Base-by-base conservation (phyloP, 352 stramenopile genomes). In the Phytophthora boehmeriae region DNA sequence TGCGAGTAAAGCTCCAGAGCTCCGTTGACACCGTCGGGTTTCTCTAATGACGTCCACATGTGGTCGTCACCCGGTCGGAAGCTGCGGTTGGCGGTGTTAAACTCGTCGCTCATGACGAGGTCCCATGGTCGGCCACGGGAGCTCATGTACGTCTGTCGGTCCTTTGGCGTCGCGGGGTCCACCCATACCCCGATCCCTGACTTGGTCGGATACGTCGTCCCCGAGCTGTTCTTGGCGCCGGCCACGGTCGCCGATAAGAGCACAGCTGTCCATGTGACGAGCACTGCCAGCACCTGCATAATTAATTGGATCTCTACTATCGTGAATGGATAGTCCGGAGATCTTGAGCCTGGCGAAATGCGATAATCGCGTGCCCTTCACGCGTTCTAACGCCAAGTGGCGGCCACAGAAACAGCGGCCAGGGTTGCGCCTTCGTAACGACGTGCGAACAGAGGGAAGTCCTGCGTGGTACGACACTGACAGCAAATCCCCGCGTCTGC, bases 61-160 rank as follows among this genome's bases (percentile, higher is more conserved):
- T 97, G 93, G 76, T 98, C 95, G 28, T 84, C 63, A n/a, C 95
- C 96, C 17, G 98, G 93, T n/a, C 71, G 52, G 66, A 99, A 98
- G 28, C 61, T 85, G n/a, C 96, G 82, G 36, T 88, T 85, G 9
- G 90, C 78, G 42, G 80, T 81, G 67, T 98, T 89, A 68, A 98
- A 98, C 70, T 98, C 95, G 73, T 98, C 95, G 32, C 89, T 97
- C 88, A 98, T 98, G 30, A 95, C 78, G 11, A 97, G 66, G 19
- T 89, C 43, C 75, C 79, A 90, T 23, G 16, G 59, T 2, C 59
- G 51, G 1, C 79, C 82, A 27, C 78, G 77, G 5, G 81, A 90
- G 4, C 55, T 77, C 5, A 47, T 59, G 44, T 83, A 89, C 16
- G 35, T 59, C 14, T 72, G 71, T 13, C 42, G 54, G 20, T 83